Conservation (phyloP, 495 filamentous ascomycete genomes). For the Aspergillus panamensis region DNA sequence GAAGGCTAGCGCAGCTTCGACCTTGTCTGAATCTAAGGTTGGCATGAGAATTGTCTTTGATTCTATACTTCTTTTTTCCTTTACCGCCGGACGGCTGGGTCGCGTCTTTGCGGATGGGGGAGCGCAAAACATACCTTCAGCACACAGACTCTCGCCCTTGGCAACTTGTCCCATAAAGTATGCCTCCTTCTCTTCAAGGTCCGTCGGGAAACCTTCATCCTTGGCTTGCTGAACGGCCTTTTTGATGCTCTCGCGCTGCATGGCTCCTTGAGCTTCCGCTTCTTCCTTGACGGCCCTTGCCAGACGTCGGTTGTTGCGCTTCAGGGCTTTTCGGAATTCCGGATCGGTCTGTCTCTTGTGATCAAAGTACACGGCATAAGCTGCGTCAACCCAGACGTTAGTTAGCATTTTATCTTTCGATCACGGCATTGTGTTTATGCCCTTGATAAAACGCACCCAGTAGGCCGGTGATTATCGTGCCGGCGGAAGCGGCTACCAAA, state of each 20-base stretch:
- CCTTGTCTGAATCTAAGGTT: constrained; percentile 58
- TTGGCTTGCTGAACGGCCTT: constrained; percentile 69
- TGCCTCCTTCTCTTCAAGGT: constrained; percentile 84
- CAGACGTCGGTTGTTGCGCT: constrained; percentile 74
- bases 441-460: constrained; percentile 54
- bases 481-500: constrained; percentile 67
- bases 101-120: not conserved
- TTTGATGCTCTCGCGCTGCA: constrained; percentile 71
- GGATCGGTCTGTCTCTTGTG: constrained; percentile 83
- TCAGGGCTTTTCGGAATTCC: constrained; percentile 79
- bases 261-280: constrained; percentile 60
- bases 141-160: constrained; percentile 72
- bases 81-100: not conserved
- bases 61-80: constrained; percentile 3
- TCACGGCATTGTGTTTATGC: not conserved
- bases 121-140: constrained; percentile 53
- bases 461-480: constrained; percentile 69
- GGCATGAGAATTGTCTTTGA: constrained; percentile 21
- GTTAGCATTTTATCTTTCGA: constrained; percentile 15
- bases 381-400: constrained; percentile 26
- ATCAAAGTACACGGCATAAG: constrained; percentile 92
- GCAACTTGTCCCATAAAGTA: constrained; percentile 96
- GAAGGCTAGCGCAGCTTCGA: constrained; percentile 90
- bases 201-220: constrained; percentile 85
- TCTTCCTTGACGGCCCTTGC: constrained; percentile 74